phyloP scores from a whole-genome alignment of 139 green algal genomes.

The Auxenochlorella protothecoides region DNA sequence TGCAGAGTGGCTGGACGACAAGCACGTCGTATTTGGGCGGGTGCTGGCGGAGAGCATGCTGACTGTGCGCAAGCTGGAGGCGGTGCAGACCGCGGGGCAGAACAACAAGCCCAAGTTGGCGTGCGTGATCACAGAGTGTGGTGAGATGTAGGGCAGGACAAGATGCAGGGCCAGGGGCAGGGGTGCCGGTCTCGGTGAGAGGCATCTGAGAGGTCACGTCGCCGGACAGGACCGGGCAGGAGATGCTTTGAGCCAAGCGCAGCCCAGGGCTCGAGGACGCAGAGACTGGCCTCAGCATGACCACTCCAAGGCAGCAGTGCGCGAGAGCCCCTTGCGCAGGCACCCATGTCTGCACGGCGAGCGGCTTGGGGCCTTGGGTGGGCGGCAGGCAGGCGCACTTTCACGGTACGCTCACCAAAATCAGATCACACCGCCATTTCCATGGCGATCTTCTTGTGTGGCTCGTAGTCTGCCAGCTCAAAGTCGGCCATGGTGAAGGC shows the following conservation, averaged over 20 bases:
- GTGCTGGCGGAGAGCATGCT: conserved; percentile 81
- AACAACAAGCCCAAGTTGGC: conserved; percentile 81
- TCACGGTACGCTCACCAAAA: background rate
- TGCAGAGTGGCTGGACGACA: conserved; percentile 88
- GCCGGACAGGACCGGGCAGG: no score
- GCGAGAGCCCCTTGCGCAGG: no score
- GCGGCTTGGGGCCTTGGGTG: no score
- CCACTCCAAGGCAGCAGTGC: no score
- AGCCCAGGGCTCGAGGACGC: no score
- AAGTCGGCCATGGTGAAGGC: conserved; percentile 82
- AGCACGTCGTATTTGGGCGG: conserved; percentile 89
- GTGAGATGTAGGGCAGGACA: conserved; percentile 64
- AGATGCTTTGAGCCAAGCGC: no score
- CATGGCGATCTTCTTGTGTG: conserved; percentile 95
- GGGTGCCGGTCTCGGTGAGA: no score
- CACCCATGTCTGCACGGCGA: no score
- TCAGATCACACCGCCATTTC: conserved; percentile 84
- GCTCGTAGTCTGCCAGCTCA: conserved; percentile 75
- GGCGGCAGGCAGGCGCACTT: background rate
- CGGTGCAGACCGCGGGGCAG: conserved; percentile 56
- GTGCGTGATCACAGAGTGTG: conserved; percentile 76
- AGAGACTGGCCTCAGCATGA: no score
- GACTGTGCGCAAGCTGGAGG: conserved; percentile 89
- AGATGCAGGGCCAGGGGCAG: background rate
- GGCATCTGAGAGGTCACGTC: no score